Conservation (phyloP, 495 filamentous ascomycete genomes). For the Podospora australis region DNA sequence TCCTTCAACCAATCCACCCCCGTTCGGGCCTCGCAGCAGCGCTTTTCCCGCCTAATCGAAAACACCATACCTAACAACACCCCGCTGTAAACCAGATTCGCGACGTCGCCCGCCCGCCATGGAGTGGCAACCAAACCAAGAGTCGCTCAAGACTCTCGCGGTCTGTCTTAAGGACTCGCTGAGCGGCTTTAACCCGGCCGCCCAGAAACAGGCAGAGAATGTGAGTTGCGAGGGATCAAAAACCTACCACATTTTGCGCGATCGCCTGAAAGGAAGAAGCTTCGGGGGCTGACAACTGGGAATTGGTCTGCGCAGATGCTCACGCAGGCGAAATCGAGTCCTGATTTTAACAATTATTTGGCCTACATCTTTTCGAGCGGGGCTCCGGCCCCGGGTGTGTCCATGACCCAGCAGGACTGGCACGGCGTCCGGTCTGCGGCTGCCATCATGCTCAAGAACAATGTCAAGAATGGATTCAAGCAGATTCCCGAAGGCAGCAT, state of each 20-base stretch:
- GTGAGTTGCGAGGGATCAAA: slow-evolving; percentile 30
- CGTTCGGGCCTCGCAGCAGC: too few relatives aligned
- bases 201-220: slow-evolving; percentile 77
- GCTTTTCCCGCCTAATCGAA: too few relatives aligned
- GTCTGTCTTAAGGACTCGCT: slow-evolving; percentile 87
- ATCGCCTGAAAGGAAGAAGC: background rate
- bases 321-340: slow-evolving; percentile 77
- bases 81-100: background rate
- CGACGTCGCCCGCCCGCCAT: slow-evolving; percentile 44
- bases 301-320: slow-evolving; percentile 64
- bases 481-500: slow-evolving; percentile 63
- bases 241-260: background rate
- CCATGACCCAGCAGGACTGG: slow-evolving; percentile 52
- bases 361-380: slow-evolving; percentile 78
- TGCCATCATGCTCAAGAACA: slow-evolving; percentile 92
- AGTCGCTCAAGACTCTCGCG: slow-evolving; percentile 80
- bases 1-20: too few relatives aligned
- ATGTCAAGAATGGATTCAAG: slow-evolving; percentile 64
- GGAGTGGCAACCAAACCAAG: slow-evolving; percentile 88
- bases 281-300: too few relatives aligned
- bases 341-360: slow-evolving; percentile 96
- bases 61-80: too few relatives aligned
- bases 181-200: slow-evolving; percentile 65
- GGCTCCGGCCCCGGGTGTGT: slow-evolving; percentile 51
- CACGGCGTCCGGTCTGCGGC: slow-evolving; percentile 76